A percentile compares a stretch with the other conserved stretches of the same genome.
These are phyloP conservation scores for Colletotrichum agaves DNA, from an alignment of 2,329 filamentous ascomycete species.

Conservation along the genomic window DNA sequence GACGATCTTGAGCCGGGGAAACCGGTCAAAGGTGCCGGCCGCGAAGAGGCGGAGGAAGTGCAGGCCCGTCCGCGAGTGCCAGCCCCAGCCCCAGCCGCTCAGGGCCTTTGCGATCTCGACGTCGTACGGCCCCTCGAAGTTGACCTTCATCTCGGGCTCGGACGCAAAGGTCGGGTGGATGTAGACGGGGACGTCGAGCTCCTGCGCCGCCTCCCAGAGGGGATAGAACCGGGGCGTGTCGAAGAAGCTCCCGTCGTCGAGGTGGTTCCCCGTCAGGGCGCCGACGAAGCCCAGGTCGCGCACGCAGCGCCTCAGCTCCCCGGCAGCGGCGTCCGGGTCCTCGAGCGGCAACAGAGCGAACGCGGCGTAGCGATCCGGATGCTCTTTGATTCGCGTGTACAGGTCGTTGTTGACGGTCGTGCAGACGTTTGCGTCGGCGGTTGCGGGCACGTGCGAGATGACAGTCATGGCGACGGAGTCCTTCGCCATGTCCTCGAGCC, in stretches of 20 bases:
- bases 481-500: slow-evolving; percentile 14
- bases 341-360: slow-evolving; percentile 7
- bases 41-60: slow-evolving; percentile 50
- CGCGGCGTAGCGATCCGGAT: slow-evolving; percentile 48
- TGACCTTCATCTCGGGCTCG: slow-evolving; percentile 38
- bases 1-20: slow-evolving; percentile 51
- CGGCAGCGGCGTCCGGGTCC: slow-evolving; percentile 43
- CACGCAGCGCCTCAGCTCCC: slow-evolving; percentile 45
- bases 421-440: neutral
- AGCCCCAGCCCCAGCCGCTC: slow-evolving; percentile 52
- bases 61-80: slow-evolving; percentile 38
- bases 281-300: slow-evolving; percentile 47
- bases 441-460: slow-evolving; percentile 8
- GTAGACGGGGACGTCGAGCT: slow-evolving; percentile 62
- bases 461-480: slow-evolving; percentile 19
- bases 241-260: slow-evolving; percentile 45
- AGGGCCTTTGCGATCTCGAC: slow-evolving; percentile 68
- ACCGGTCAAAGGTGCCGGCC: slow-evolving; percentile 48
- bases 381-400: neutral
- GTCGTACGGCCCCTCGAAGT: slow-evolving; percentile 50
- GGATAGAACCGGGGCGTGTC: slow-evolving; percentile 44
- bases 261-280: slow-evolving; percentile 40
- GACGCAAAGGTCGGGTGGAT: slow-evolving; percentile 53
- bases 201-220: slow-evolving; percentile 49
- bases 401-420: slow-evolving; percentile 26